These are phyloP conservation scores for Serendipita sp. DNA, from an alignment of 768 basidiomycete species.

Conservation along the genomic window DNA sequence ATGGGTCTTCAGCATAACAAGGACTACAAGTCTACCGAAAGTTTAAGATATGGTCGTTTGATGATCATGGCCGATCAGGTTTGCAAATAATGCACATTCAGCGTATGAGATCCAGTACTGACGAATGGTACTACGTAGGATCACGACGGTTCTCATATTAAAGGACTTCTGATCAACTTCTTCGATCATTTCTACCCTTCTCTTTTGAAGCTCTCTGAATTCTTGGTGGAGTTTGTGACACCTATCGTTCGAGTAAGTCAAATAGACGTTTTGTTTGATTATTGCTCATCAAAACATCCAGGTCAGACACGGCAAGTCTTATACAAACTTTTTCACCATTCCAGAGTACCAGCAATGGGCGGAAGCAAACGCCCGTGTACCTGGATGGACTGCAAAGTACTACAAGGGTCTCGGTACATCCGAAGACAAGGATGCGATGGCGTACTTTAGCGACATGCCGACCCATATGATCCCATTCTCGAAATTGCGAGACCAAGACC, in stretches of 20 bases:
- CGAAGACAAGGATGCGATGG: conserved; percentile 71
- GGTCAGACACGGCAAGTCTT: conserved; percentile 64
- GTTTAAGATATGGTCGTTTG: conserved; percentile 77
- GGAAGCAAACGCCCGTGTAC: conserved; percentile 53
- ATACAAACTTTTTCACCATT: conserved; percentile 86
- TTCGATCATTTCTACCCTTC: conserved; percentile 95
- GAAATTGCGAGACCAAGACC: conserved; percentile 62
- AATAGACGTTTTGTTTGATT: background rate
- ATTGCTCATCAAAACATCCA: conserved; percentile 16
- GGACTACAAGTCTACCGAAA: conserved; percentile 51
- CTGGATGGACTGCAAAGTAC: conserved; percentile 88
- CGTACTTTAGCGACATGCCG: conserved; percentile 82
- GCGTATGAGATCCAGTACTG: background rate
- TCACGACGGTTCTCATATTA: conserved; percentile 99
- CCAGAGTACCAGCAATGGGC: conserved; percentile 93
- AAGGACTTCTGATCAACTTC: conserved; percentile 97
- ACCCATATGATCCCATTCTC: conserved; percentile 94
- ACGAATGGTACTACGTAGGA: conserved; percentile 38
- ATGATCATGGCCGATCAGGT: conserved; percentile 99
- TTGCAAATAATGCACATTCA: conserved; percentile 13
- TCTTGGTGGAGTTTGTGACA: conserved; percentile 95
- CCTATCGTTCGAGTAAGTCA: conserved; percentile 80
- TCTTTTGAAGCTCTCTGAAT: conserved; percentile 73
- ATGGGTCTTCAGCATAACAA: conserved; percentile 92
- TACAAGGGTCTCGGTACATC: conserved; percentile 99